phyloP scores from a whole-genome alignment of 306 rosid genomes.

The Spatholobus suberectus region DNA sequence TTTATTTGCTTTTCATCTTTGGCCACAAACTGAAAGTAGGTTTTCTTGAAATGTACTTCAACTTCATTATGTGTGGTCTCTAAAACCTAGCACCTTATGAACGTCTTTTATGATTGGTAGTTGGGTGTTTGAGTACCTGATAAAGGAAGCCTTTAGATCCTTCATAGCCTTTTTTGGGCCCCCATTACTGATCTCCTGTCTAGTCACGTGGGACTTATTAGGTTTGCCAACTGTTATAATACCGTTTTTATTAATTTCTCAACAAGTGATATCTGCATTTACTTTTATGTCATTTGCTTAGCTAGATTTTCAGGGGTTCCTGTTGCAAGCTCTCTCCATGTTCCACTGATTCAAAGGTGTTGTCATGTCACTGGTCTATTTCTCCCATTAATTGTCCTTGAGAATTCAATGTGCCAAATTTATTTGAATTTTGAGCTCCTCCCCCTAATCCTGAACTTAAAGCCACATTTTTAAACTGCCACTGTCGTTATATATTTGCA shows the following conservation, averaged over 20 bases:
- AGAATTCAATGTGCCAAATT: background rate
- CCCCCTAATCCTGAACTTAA: background rate
- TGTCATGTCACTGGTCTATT: background rate
- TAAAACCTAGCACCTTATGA: background rate
- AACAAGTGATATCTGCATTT: background rate
- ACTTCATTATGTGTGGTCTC: background rate
- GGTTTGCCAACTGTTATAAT: background rate
- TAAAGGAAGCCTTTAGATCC: background rate
- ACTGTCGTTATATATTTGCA: too few species aligned
- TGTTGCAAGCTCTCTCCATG: background rate
- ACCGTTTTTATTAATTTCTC: too few species aligned
- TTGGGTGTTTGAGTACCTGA: background rate
- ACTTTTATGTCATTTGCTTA: background rate
- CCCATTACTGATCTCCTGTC: background rate
- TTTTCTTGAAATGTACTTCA: background rate
- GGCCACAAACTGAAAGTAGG: background rate
- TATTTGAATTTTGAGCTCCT: background rate
- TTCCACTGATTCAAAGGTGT: background rate
- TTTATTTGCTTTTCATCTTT: background rate
- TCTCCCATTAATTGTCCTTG: background rate
- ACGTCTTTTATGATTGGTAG: background rate
- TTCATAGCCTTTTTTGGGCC: background rate
- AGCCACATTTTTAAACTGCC: too few species aligned
- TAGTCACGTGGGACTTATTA: background rate
- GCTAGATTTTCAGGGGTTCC: background rate